Base-by-base conservation (phyloP, 2,329 filamentous ascomycete genomes). In the Neodidymelliopsis sp. region DNA sequence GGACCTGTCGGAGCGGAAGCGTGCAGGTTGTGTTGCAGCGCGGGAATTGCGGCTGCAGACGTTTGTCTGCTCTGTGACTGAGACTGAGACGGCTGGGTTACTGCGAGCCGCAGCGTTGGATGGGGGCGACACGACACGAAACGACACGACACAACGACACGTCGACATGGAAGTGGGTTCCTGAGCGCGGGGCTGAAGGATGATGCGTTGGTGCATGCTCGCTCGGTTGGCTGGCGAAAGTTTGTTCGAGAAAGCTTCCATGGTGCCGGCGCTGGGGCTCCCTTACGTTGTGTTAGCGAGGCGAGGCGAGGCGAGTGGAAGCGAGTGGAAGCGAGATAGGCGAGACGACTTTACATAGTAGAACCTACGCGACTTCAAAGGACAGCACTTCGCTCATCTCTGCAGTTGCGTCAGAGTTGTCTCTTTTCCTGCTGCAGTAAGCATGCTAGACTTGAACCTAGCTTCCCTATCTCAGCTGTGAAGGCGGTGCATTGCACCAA, bases 211-310 rank as follows among this genome's bases (percentile, higher is more conserved):
- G n/a, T n/a, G n/a, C 45, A 49, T 39, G 47, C 34, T 30, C 5
- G 47, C 59, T 63, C 60, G 59, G 60, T 61, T 62, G 59, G 60
- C 59, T 53, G 44, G 52, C 48, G 47, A 38, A 54, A 53, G 49
- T 43, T 42, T 49, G 50, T 63, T 62, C 59, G 49, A 55, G 48
- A 51, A 60, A 50, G 28, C 49, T 60, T 61, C 59, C 51, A 53
- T 57, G 53, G 58, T 11, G 39, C 51, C 59, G 50, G 47, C 45
- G 44, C 60, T 54, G 47, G 60, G 60, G 53, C 49, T 22, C 54
- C 57, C 60, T 57, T 56, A 59, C 29, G 46, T 46, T 41, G 51
- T 60, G 25, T 40, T 49, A n/a, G 24, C 38, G 37, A 49, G 39
- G 33, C 12, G 33, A 23, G 33, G 27, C 27, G 24, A 27, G 24